These are phyloP conservation scores for Puccinia triticina DNA, from an alignment of 1,284 basidiomycete genomes.

Conservation along the genomic window DNA sequence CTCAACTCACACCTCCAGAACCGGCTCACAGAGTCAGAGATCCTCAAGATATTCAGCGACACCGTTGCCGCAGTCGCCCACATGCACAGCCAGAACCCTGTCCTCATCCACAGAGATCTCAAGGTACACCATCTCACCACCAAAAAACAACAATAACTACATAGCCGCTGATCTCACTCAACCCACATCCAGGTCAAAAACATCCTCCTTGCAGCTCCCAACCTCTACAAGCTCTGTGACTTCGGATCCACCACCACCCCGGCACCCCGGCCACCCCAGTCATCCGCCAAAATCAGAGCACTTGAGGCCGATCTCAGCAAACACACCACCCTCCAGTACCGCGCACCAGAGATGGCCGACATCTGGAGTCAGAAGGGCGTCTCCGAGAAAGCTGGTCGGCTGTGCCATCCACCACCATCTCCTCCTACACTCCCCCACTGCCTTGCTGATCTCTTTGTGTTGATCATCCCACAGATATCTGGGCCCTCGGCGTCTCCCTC, in stretches of 20 bases:
- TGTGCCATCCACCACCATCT: no score
- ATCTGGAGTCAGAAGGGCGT: conserved; percentile 78
- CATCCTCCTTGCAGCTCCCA: conserved; percentile 78
- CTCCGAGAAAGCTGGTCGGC: conserved; percentile 77
- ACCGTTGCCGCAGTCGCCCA: conserved; percentile 81
- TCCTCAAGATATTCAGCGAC: conserved; percentile 83
- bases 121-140: no score
- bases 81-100: conserved; percentile 90
- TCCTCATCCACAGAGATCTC: conserved; percentile 92
- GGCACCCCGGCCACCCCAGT: conserved; percentile 70
- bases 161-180: conserved; percentile 1
- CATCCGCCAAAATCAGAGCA: conserved; percentile 77
- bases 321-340: conserved; percentile 91
- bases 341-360: conserved; percentile 98
- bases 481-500: conserved; percentile 75
- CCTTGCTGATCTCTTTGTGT: neutral
- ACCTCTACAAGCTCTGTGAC: conserved; percentile 91
- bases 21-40: conserved; percentile 89
- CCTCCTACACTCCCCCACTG: no score
- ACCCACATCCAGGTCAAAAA: conserved; percentile 73
- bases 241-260: conserved; percentile 90
- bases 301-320: conserved; percentile 90
- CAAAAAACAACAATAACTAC: neutral
- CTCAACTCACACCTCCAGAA: conserved; percentile 95
- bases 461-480: conserved; percentile 65